These are phyloP conservation scores for Pochonia chlamydosporia DNA, from an alignment of 2,329 filamentous ascomycete species.

Conservation along the genomic window DNA sequence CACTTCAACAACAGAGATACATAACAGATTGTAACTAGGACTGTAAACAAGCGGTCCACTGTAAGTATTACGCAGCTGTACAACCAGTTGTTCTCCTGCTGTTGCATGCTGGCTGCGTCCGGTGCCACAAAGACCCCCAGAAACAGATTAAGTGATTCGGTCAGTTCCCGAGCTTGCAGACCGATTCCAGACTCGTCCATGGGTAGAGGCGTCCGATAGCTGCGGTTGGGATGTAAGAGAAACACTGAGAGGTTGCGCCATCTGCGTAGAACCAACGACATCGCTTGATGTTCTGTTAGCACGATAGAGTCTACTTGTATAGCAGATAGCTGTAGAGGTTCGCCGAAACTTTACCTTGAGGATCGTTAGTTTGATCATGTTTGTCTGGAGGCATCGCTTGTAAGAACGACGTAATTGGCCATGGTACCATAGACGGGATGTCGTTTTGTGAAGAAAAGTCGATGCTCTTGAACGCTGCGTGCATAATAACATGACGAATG, in stretches of 20 bases:
- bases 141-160: constrained; percentile 10
- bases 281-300: constrained; percentile 7
- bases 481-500: constrained; percentile 32
- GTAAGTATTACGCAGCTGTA: too few species aligned
- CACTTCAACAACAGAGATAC: too few species aligned
- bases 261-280: constrained; percentile 27
- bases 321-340: neutral
- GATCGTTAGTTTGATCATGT: neutral
- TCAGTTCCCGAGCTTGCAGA: constrained; percentile 24
- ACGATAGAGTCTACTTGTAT: neutral
- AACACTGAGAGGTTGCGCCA: constrained; percentile 39
- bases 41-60: too few species aligned
- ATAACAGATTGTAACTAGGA: too few species aligned
- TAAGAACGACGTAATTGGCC: constrained; percentile 23
- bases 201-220: constrained; percentile 27
- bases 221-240: constrained; percentile 32
- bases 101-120: neutral
- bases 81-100: neutral
- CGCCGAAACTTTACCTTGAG: neutral
- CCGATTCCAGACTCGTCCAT: constrained; percentile 21
- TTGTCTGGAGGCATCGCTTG: neutral
- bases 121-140: constrained; percentile 23
- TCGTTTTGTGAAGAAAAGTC: constrained; percentile 19
- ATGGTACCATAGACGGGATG: constrained; percentile 30
- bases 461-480: constrained; percentile 28